Evolutionary conservation across 164 flowering plant species (phyloP).

Genomic region (Saururus chinensis): DNA sequence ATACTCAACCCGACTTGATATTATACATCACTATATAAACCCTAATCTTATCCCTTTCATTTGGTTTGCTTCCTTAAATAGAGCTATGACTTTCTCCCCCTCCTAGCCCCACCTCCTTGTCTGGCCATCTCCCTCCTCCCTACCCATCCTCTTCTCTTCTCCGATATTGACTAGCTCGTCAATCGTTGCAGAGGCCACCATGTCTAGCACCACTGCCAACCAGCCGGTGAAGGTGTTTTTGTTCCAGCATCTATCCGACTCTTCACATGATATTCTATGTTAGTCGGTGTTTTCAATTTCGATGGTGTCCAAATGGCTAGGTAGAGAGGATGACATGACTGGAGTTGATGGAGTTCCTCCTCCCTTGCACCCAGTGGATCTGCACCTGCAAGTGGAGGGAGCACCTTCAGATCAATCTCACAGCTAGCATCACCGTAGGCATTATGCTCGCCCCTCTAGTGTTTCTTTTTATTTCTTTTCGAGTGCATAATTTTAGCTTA

Average conservation of each 20-base stretch:
- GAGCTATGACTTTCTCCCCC: too few relatives aligned
- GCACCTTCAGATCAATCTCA: slow-evolving; percentile 69
- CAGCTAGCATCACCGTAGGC: slow-evolving; percentile 82
- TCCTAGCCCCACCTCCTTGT: too few relatives aligned
- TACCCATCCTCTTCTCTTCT: too few relatives aligned
- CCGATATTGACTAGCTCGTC: slow-evolving; percentile 41
- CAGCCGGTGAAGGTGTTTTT: slow-evolving; percentile 44
- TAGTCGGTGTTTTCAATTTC: slow-evolving; percentile 11
- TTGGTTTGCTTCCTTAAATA: too few relatives aligned
- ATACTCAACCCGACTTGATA: too few relatives aligned
- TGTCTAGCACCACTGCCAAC: slow-evolving; percentile 1
- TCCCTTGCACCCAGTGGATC: slow-evolving; percentile 89
- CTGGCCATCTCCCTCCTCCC: too few relatives aligned
- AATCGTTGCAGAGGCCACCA: slow-evolving; percentile 19
- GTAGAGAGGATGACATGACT: slow-evolving; percentile 34
- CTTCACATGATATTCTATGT: too few relatives aligned
- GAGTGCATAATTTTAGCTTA: neutral
- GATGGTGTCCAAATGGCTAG: slow-evolving; percentile 21
- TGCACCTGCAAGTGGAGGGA: slow-evolving; percentile 66
- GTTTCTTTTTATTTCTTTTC: neutral
- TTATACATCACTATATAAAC: too few relatives aligned
- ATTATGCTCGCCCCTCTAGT: slow-evolving; percentile 99
- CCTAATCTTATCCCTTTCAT: too few relatives aligned
- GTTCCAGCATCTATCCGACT: slow-evolving; percentile 46
- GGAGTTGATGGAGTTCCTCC: slow-evolving; percentile 55